A percentile compares a stretch with the other conserved stretches of the same genome.
Evolutionary conservation across 2,329 filamentous ascomycete species (phyloP).

Genomic region (Plenodomus tracheiphilus): DNA sequence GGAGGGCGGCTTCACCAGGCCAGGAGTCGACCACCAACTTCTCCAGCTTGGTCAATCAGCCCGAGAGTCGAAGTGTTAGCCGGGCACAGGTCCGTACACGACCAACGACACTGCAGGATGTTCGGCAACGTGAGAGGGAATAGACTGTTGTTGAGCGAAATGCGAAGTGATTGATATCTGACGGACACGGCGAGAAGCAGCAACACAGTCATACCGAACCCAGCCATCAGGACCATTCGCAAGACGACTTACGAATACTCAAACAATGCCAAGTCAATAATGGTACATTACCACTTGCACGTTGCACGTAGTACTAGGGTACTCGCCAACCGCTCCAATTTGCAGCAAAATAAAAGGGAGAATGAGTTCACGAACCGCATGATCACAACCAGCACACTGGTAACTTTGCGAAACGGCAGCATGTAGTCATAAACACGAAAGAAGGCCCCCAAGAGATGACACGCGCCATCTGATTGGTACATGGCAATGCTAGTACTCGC

Average conservation of each 20-base stretch:
- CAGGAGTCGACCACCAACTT: conserved; percentile 1
- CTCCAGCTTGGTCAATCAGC: conserved; percentile 22
- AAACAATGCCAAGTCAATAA: no score
- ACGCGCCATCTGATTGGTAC: neutral
- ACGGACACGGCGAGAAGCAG: neutral
- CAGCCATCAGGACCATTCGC: no score
- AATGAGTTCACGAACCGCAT: neutral
- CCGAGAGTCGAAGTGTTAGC: conserved; percentile 19
- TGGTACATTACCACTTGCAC: no score
- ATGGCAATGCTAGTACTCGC: conserved; percentile 12
- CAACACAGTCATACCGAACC: no score
- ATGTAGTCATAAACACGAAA: neutral
- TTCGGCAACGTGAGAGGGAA: conserved; percentile 28
- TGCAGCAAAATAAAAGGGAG: neutral
- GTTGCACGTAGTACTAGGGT: no score
- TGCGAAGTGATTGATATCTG: neutral
- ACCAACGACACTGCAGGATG: conserved; percentile 20
- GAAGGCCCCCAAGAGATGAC: no score
- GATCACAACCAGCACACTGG: neutral
- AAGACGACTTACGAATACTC: no score
- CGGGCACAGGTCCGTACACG: conserved; percentile 16
- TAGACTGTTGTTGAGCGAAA: conserved; percentile 18
- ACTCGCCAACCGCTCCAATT: no score
- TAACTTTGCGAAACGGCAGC: neutral
- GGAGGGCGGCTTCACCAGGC: conserved; percentile 14